Evolutionary conservation across 805 yeast species (phyloP).

Genomic region (Zygoascus ofunaensis): DNA sequence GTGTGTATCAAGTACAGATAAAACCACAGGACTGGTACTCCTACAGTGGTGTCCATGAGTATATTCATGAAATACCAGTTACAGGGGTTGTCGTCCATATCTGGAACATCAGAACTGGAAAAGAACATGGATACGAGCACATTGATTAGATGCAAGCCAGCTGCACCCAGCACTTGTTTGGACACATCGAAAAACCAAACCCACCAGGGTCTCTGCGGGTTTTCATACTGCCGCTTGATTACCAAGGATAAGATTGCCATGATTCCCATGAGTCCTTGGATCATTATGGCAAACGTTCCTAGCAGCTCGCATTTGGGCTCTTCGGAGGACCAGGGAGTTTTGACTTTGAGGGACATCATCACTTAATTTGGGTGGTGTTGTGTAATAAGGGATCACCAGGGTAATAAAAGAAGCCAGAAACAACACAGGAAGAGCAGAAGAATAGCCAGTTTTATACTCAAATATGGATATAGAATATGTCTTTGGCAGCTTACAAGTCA

Average conservation of each 20-base stretch:
- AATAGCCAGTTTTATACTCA: too few relatives aligned
- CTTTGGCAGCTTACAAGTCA: too few relatives aligned
- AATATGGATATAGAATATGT: too few relatives aligned
- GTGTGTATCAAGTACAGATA: conserved; percentile 41
- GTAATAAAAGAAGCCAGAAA: too few relatives aligned
- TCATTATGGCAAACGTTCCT: conserved; percentile 77
- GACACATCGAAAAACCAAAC: conserved; percentile 87
- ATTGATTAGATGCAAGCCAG: conserved; percentile 74
- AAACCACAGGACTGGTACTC: conserved; percentile 72
- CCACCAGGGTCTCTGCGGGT: conserved; percentile 78
- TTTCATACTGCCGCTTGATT: conserved; percentile 67
- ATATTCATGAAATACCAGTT: conserved; percentile 91
- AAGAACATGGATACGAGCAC: conserved; percentile 56
- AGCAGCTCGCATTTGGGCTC: conserved; percentile 49
- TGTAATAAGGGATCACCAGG: too few relatives aligned
- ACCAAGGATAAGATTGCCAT: conserved; percentile 67
- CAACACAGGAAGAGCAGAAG: too few relatives aligned
- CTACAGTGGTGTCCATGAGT: conserved; percentile 85
- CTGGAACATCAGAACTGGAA: conserved; percentile 27
- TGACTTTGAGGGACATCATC: neutral
- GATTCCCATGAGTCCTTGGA: conserved; percentile 70
- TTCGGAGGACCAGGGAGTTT: neutral
- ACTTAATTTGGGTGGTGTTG: too few relatives aligned
- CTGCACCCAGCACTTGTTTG: conserved; percentile 81
- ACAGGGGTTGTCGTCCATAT: conserved; percentile 58